These are phyloP conservation scores for Aspergillus incahuasiensis DNA, from an alignment of 495 filamentous ascomycete genomes.

Conservation along the genomic window DNA sequence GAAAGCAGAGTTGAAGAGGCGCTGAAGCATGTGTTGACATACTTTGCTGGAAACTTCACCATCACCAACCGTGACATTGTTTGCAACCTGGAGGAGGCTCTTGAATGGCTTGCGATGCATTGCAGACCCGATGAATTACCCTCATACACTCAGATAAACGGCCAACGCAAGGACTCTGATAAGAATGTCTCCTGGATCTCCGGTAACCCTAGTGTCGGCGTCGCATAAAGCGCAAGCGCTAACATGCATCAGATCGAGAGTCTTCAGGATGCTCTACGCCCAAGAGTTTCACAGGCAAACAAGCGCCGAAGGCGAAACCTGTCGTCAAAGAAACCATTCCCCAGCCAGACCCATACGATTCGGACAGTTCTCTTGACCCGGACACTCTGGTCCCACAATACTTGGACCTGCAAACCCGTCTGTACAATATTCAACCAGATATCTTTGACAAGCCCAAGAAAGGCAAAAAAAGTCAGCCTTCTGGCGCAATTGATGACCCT, in stretches of 20 bases:
- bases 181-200: constrained; percentile 40
- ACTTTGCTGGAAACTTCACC: constrained; percentile 48
- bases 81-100: constrained; percentile 80
- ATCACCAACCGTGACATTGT: constrained; percentile 56
- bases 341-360: constrained; percentile 32
- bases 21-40: constrained; percentile 58
- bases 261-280: constrained; percentile 31
- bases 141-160: constrained; percentile 53
- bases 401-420: constrained; percentile 61
- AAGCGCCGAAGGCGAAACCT: constrained; percentile 25
- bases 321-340: constrained; percentile 24
- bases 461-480: constrained; percentile 33
- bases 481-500: constrained; percentile 30
- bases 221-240: constrained; percentile 21
- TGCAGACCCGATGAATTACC: constrained; percentile 63
- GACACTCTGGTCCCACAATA: constrained; percentile 75
- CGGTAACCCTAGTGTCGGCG: constrained; percentile 31
- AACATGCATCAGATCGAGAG: constrained; percentile 31
- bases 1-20: constrained; percentile 57
- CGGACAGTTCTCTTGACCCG: constrained; percentile 55
- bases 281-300: constrained; percentile 21
- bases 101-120: constrained; percentile 81
- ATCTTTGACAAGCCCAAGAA: constrained; percentile 45
- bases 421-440: constrained; percentile 71
- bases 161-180: constrained; percentile 34